Evolutionary conservation across 1,139 yeast species (phyloP), one percentile per base, ranked within the genome.

Genomic region (Diutina neorugosa): DNA sequence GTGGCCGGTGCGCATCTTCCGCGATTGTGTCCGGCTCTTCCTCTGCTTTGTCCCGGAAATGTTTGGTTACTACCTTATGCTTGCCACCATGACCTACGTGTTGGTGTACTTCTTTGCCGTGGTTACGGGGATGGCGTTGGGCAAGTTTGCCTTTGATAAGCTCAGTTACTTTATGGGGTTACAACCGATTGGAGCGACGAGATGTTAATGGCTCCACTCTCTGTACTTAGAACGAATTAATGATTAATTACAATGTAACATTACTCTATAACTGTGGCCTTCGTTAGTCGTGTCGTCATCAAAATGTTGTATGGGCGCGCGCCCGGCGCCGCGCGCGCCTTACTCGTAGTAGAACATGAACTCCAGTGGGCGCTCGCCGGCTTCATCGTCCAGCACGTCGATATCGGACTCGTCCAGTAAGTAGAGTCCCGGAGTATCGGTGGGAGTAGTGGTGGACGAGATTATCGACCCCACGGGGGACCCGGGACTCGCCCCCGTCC

Each of bases 41-140:
- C 61, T 85, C 50, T 76, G 82, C 20, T 81, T 86, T 55, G 63
- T 80, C 25, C 79, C 86, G 3, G 86, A 86, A 37, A 70, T 84
- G 71, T 64, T 86, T 52, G 82, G 85, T 9, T 85, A 82, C 63
- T 81, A 82, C 44, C 67, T 86, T 60, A 86, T 86, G 94, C 75
- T 86, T 69, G 90, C 82, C 14, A 86, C 85, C 11, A 86, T 86
- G 94, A 73, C 86, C 40, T 84, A 71, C 63, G 77, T 84, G 9
- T 61, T 84, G 54, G 66, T 80, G 1, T 86, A 85, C 61, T 82
- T 85, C 65, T 85, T 86, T 66, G 91, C 86, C 1, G 83, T 84
- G 34, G 80, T 84, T 19, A 60, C 81, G 21, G 94, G 94, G 7
- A 69, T 84, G 54, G 77, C 89, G 2, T 66, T 83, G 53, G 88